Evolutionary conservation across 2,329 filamentous ascomycete species (phyloP).

Genomic region (Aureobasidium pullulans): DNA sequence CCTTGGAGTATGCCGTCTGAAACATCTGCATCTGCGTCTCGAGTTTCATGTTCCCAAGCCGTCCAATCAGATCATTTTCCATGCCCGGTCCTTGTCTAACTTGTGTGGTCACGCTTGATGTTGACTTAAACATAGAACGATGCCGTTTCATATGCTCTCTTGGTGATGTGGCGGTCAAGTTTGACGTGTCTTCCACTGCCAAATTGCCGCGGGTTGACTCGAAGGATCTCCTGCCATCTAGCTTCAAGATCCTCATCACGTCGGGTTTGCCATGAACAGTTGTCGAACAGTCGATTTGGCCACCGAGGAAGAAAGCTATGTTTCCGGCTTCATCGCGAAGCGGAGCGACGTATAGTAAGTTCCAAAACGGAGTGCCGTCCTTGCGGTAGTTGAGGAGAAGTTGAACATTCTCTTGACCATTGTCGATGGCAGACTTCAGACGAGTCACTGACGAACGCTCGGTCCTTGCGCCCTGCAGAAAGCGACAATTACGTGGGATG

Average conservation of each 20-base stretch:
- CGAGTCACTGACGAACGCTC: conserved; percentile 36
- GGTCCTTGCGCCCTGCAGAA: conserved; percentile 44
- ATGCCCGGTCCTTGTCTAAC: conserved; percentile 27
- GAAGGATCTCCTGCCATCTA: neutral
- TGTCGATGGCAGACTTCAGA: conserved; percentile 36
- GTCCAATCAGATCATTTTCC: conserved; percentile 33
- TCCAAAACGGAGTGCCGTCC: conserved; percentile 50
- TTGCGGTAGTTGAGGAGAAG: conserved; percentile 46
- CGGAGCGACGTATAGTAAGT: conserved; percentile 48
- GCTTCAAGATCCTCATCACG: conserved; percentile 40
- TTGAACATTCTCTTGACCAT: conserved; percentile 41
- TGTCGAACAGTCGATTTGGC: conserved; percentile 51
- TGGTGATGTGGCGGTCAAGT: neutral
- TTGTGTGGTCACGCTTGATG: neutral
- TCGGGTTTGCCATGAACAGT: conserved; percentile 45
- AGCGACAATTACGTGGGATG: conserved; percentile 43
- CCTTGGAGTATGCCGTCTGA: conserved; percentile 40
- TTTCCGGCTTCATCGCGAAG: conserved; percentile 43
- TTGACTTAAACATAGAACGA: conserved; percentile 6
- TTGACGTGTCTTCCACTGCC: neutral
- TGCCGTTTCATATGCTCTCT: neutral
- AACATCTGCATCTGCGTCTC: conserved; percentile 34
- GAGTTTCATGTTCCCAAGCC: conserved; percentile 30
- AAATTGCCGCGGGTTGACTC: neutral
- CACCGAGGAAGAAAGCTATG: conserved; percentile 48